Base-by-base conservation (phyloP, 306 rosid genomes). In the Ziziphus jujuba region DNA sequence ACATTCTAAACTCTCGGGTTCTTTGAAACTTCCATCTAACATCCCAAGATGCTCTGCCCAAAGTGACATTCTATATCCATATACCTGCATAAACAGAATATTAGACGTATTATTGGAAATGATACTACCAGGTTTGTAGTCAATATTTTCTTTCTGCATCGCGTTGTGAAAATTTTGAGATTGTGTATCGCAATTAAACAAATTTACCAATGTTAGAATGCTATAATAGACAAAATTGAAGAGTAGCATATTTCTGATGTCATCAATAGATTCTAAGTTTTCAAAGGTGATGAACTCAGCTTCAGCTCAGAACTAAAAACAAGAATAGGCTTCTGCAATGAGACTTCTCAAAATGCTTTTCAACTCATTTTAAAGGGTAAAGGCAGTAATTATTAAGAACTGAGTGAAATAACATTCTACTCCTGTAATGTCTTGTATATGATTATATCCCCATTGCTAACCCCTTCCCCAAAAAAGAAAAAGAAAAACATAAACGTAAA, bases 11-110 rank as follows among this genome's bases (percentile, higher is more conserved):
- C 79, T 87, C 76, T 68, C 89, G 4, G 99, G 87, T 59, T 90
- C 91, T 63, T 79, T 51, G 48, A 85, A 90, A 70, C 76, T 56
- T 19, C 74, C 34, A 31, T 82, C 87, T 43, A 79, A 22, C 78
- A 7, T 25, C 45, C 75, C 99, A 35, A 95, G 92, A 82, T 95
- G 99, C 75, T 95, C 97, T 2, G 78, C 72, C 99, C 97, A 90
- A 45, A 95, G 81, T 14, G 99, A 95, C 92, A 72, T 88, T 83
- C 99, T 80, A 72, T 90, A 88, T 53, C 99, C 99, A 71, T 87
- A 95, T 45, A 95, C 75, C 99, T 95, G 84, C 78, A 72, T 22
- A 33, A 24, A 65, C 16, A 45, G 14, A 43, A 25, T 9, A 44
- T 40, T 52, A 25, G 10, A 44, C 15, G 43, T 22, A 21, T 12